These are phyloP conservation scores for Trypanosoma conorhini DNA, from an alignment of 208 protist species.

Conservation along the genomic window DNA sequence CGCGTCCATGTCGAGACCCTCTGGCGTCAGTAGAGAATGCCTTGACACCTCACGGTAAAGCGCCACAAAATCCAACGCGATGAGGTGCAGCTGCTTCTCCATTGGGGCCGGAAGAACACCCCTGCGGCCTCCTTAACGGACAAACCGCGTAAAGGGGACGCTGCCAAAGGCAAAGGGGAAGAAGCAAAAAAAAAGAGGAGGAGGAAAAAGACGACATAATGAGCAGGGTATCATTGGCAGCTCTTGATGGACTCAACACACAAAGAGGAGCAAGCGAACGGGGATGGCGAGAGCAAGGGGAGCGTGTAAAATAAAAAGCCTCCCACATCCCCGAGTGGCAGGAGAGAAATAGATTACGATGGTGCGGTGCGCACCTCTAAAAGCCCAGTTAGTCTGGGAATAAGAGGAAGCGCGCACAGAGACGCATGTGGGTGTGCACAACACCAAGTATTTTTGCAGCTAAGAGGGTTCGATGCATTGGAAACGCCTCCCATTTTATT, in stretches of 20 bases:
- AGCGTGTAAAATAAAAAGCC: background rate
- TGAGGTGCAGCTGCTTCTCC: constrained; percentile 34
- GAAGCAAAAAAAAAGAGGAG: constrained; percentile 9
- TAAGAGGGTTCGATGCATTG: constrained; percentile 11
- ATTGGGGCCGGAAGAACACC: background rate
- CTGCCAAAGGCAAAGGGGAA: constrained; percentile 6
- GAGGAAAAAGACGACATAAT: background rate
- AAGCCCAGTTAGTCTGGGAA: background rate
- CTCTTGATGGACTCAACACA: background rate
- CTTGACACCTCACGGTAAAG: constrained; percentile 42
- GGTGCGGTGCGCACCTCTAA: background rate
- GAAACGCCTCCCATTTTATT: constrained; percentile 2
- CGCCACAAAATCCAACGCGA: constrained; percentile 55
- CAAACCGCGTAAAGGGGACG: background rate
- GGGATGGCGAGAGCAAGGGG: background rate
- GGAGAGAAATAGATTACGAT: background rate
- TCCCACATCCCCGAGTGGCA: background rate
- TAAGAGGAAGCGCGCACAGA: background rate
- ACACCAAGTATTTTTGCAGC: background rate
- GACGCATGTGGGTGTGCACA: background rate
- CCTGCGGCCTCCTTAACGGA: background rate
- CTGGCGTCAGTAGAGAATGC: constrained; percentile 11
- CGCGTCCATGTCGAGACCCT: constrained; percentile 33
- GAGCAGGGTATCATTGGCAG: background rate
- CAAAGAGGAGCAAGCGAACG: background rate